Evolutionary conservation across 495 filamentous ascomycete genomes (phyloP).

Genomic region (Penicilliopsis zonata): DNA sequence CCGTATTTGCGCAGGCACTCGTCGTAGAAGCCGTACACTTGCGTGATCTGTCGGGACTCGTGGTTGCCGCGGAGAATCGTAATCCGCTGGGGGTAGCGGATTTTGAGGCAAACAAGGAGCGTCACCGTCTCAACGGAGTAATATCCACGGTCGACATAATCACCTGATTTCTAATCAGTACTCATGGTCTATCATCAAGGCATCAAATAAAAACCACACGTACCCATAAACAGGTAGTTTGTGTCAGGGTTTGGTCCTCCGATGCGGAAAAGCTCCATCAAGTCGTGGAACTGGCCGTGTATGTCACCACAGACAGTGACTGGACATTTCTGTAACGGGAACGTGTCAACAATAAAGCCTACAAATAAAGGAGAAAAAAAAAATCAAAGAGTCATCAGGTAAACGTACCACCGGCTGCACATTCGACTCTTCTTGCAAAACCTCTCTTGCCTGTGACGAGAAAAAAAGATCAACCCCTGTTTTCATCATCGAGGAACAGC

Average conservation of each 20-base stretch:
- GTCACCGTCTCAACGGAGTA: conserved; percentile 96
- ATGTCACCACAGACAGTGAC: conserved; percentile 92
- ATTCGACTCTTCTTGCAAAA: conserved; percentile 94
- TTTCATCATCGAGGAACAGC: conserved; percentile 1
- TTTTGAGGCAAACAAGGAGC: conserved; percentile 87
- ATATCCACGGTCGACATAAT: conserved; percentile 95
- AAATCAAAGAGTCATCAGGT: conserved; percentile 21
- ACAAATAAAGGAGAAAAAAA: conserved; percentile 9
- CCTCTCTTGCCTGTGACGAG: conserved; percentile 70
- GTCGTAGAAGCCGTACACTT: conserved; percentile 97
- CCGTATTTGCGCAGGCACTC: conserved; percentile 96
- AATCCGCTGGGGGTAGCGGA: conserved; percentile 91
- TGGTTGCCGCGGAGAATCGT: conserved; percentile 96
- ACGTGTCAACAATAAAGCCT: conserved; percentile 1
- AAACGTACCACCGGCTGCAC: conserved; percentile 85
- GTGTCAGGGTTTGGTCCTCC: conserved; percentile 86
- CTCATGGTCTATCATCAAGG: too few relatives aligned
- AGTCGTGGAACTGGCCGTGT: conserved; percentile 85
- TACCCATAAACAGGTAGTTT: conserved; percentile 94
- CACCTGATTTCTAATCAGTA: too few relatives aligned
- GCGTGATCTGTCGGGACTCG: conserved; percentile 94
- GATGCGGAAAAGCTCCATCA: conserved; percentile 93
- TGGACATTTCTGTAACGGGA: conserved; percentile 63
- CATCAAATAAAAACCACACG: conserved; percentile 9
- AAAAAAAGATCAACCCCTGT: conserved; percentile 4